Evolutionary conservation across 1,284 basidiomycete species (phyloP).

Genomic region (Cutaneotrichosporon curvatum): DNA sequence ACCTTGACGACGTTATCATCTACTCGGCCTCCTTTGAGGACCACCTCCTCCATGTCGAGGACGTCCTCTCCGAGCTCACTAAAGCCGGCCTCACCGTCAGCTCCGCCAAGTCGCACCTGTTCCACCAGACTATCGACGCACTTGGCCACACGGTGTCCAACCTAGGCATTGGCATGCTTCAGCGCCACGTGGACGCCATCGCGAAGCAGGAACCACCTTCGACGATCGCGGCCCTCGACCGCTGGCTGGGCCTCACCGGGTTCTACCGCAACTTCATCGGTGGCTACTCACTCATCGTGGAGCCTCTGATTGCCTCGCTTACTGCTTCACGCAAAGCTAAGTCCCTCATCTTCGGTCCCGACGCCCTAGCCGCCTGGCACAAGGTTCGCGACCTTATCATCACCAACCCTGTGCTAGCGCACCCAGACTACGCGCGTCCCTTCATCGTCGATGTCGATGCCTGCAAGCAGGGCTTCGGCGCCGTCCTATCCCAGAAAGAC

Average conservation of each 20-base stretch:
- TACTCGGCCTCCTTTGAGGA: background rate
- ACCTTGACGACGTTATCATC: background rate
- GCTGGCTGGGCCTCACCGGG: slow-evolving; percentile 47
- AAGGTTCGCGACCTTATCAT: slow-evolving; percentile 20
- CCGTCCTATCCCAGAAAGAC: slow-evolving; percentile 30
- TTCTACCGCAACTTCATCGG: slow-evolving; percentile 48
- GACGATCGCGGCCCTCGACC: slow-evolving; percentile 22
- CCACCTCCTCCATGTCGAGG: background rate
- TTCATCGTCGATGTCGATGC: slow-evolving; percentile 39
- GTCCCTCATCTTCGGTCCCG: slow-evolving; percentile 32
- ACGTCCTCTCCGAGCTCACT: slow-evolving; percentile 1
- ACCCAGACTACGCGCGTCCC: slow-evolving; percentile 6
- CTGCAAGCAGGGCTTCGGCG: slow-evolving; percentile 31
- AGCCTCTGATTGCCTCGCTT: slow-evolving; percentile 27
- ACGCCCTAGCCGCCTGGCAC: slow-evolving; percentile 42
- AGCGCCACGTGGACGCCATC: slow-evolving; percentile 46
- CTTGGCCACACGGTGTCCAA: slow-evolving; percentile 46
- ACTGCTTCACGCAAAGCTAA: slow-evolving; percentile 12
- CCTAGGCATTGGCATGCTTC: slow-evolving; percentile 46
- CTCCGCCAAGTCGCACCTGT: slow-evolving; percentile 46
- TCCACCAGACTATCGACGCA: slow-evolving; percentile 30
- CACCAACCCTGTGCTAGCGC: no score
- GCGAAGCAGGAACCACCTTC: slow-evolving; percentile 22
- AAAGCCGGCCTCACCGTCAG: slow-evolving; percentile 17
- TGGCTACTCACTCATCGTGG: slow-evolving; percentile 35